Conservation (phyloP, 1,284 basidiomycete species). For the Naganishia albida region DNA sequence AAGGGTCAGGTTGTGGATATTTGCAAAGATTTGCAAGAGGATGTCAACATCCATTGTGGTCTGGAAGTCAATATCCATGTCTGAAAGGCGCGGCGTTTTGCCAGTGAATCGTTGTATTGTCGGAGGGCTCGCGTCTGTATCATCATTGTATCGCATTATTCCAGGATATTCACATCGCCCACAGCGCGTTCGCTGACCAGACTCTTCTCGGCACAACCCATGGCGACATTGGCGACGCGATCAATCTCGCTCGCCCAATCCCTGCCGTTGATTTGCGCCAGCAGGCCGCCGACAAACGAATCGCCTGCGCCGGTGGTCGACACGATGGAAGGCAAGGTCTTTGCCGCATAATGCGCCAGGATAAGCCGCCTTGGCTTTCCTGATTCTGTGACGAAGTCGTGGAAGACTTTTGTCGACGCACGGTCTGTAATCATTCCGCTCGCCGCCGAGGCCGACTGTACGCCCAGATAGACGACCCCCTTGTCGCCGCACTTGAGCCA, state of each 20-base stretch:
- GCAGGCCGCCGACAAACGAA: constrained; percentile 74
- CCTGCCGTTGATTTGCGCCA: constrained; percentile 41
- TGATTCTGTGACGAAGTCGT: constrained; percentile 46
- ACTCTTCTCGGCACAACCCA: constrained; percentile 21
- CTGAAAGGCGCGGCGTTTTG: background rate
- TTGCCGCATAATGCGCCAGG: constrained; percentile 68
- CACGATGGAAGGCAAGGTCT: constrained; percentile 57
- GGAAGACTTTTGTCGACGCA: background rate
- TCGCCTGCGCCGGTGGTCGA: constrained; percentile 92
- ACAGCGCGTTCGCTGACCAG: constrained; percentile 26
- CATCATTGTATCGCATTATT: background rate
- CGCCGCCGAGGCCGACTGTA: constrained; percentile 13
- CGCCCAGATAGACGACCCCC: constrained; percentile 51
- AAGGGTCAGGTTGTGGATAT: constrained; percentile 3
- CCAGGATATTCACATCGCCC: constrained; percentile 10
- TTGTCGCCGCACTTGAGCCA: constrained; percentile 77
- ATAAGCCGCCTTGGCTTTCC: constrained; percentile 63
- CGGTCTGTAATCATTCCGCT: background rate
- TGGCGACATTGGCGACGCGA: constrained; percentile 13
- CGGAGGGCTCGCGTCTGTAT: background rate
- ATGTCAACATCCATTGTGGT: constrained; percentile 17
- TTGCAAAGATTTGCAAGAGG: constrained; percentile 1
- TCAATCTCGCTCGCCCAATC: constrained; percentile 1
- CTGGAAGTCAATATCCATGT: constrained; percentile 3
- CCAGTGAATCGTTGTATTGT: constrained; percentile 6